Conservation (phyloP, 2,329 filamentous ascomycete species). For the Akanthomyces dipterigenus region DNA sequence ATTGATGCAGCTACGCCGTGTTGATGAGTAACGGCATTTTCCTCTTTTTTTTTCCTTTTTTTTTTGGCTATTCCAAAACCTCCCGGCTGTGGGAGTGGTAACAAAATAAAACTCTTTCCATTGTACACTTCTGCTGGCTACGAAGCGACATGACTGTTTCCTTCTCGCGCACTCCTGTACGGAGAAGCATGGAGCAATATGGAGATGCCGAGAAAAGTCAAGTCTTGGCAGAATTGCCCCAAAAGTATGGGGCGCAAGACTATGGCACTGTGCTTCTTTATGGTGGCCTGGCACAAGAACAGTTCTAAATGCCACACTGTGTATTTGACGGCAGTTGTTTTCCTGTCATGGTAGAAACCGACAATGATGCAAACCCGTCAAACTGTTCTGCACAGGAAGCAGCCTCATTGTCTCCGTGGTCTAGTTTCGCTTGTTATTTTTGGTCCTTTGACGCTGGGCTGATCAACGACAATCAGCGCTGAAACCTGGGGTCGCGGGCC, state of each 20-base stretch:
- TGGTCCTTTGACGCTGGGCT: too few relatives aligned
- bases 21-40: neutral
- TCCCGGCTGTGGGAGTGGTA: neutral
- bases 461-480: too few relatives aligned
- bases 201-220: neutral
- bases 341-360: neutral
- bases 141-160: neutral
- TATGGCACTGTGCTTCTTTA: neutral
- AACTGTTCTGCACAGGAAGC: too few relatives aligned
- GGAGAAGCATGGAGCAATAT: neutral
- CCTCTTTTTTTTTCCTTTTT: neutral
- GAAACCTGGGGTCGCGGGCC: neutral
- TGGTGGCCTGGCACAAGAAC: neutral
- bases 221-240: conserved; percentile 4
- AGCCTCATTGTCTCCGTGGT: too few relatives aligned
- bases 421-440: too few relatives aligned
- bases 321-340: too few relatives aligned
- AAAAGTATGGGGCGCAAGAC: neutral
- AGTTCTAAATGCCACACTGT: too few relatives aligned
- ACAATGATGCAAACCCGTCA: neutral
- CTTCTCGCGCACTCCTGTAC: neutral
- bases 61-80: neutral
- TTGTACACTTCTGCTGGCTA: neutral
- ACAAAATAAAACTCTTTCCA: neutral
- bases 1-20: neutral